Evolutionary conservation across 495 filamentous ascomycete species (phyloP), one percentile per base, ranked within the genome.

Genomic region (Neurospora cerealis): DNA sequence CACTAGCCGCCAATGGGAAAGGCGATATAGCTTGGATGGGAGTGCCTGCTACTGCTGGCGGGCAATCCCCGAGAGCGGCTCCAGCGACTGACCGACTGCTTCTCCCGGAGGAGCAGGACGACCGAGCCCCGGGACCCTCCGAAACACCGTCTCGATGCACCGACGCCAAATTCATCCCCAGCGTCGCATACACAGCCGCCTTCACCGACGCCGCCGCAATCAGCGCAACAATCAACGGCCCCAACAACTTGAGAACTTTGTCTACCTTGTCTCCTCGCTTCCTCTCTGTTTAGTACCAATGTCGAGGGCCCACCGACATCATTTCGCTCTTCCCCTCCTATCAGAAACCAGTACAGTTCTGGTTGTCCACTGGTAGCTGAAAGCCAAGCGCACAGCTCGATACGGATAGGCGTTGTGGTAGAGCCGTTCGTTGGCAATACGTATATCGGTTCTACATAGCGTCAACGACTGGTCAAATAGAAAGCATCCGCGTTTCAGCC

Each of bases 181-280:
- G 73, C 3, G 77, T 85, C 21, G 73, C 71, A 5, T 70, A 62
- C 24, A 87, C 81, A 11, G 85, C 85, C 8, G 80, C 69, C 19
- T 46, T 62, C 3, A 79, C 76, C 1, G 85, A 87, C 2, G 66
- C 38, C 5, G 48, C 73, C 40, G 81, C 83, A 17, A 87, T 72
- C 10, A 85, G 66, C 5, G 89, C 87, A 32, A 92, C 87, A 28
- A 85, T 79, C 0, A 92, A 78, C 0, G 91, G 91, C 0, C 87
- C 90, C 9, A 90, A 54, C 8, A 93, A 86, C 77, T 93, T 93
- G 83, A 93, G 44, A 89, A 80, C 15, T 92, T 93, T 17, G 91
- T 69, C n/a, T 69, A 70, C 48, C 71, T 54, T 28, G 5, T 60
- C n/a, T 24, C 2, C 75, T 62, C 1, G 60, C 76, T 0, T 60